These are phyloP conservation scores for Verruconis gallopava DNA, from an alignment of 2,329 filamentous ascomycete genomes.

Conservation along the genomic window DNA sequence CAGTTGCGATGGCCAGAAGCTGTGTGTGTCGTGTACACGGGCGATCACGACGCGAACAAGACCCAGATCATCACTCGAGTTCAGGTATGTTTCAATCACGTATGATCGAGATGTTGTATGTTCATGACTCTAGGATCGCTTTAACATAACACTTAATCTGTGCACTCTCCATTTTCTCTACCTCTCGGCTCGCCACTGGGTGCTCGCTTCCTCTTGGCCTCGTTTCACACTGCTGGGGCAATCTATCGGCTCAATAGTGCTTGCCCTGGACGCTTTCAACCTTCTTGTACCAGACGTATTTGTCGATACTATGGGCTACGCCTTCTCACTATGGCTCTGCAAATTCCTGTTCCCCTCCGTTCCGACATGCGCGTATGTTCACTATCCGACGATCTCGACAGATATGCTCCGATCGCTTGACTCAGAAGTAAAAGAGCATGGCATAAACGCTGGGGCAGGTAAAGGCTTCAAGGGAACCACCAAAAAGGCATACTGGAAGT, in stretches of 20 bases:
- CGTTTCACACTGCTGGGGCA: constrained; percentile 91
- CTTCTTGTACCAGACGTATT: constrained; percentile 87
- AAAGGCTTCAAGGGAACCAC: constrained; percentile 53
- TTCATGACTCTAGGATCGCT: constrained; percentile 42
- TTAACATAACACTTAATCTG: constrained; percentile 81
- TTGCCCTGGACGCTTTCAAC: constrained; percentile 88
- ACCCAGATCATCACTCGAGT: constrained; percentile 64
- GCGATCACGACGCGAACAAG: constrained; percentile 81
- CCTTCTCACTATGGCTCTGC: constrained; percentile 72
- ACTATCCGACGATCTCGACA: constrained; percentile 96
- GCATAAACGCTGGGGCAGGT: constrained; percentile 75
- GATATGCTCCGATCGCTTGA: constrained; percentile 70
- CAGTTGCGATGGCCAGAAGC: constrained; percentile 81
- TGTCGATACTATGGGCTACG: constrained; percentile 96
- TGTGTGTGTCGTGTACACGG: constrained; percentile 87
- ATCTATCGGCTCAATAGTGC: constrained; percentile 71
- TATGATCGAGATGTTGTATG: constrained; percentile 1
- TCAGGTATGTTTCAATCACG: constrained; percentile 37
- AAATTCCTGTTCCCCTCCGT: constrained; percentile 70
- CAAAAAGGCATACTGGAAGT: constrained; percentile 76
- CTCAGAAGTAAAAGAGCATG: constrained; percentile 36
- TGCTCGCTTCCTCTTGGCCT: constrained; percentile 78
- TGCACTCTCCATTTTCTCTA: constrained; percentile 82
- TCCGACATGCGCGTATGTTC: constrained; percentile 85
- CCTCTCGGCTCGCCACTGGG: constrained; percentile 73